Evolutionary conservation across 805 yeast genomes (phyloP).

Genomic region (Saccharomyces jurei): DNA sequence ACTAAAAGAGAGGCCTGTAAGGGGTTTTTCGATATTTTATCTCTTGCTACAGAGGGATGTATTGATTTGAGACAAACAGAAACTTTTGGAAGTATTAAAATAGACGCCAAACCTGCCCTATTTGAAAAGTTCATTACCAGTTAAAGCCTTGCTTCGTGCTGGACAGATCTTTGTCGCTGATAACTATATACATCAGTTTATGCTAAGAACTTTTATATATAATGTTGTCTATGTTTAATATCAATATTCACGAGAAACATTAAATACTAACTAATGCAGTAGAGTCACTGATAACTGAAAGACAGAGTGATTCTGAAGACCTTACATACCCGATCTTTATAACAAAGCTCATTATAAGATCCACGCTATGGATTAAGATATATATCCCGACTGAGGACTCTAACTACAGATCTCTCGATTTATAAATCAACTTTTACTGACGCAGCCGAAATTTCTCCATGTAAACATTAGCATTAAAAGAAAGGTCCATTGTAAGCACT

Average conservation of each 20-base stretch:
- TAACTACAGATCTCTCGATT: not conserved
- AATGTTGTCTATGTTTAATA: not conserved
- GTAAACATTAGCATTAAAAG: not conserved
- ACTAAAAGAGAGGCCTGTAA: constrained; percentile 23
- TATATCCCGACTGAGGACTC: not conserved
- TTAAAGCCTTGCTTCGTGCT: not conserved
- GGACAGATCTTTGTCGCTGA: not conserved
- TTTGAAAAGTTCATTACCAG: constrained; percentile 25
- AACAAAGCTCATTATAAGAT: not conserved
- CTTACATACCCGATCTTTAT: not conserved
- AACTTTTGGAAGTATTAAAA: constrained; percentile 52
- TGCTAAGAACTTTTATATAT: not conserved
- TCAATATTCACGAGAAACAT: not conserved
- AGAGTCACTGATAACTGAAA: not conserved
- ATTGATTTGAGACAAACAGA: constrained; percentile 51
- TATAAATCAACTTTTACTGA: not conserved
- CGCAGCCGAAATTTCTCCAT: not conserved
- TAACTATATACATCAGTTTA: not conserved
- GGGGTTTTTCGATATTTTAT: constrained; percentile 73
- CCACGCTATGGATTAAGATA: not conserved
- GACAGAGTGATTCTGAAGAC: not conserved
- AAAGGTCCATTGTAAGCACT: not conserved
- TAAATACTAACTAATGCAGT: not conserved
- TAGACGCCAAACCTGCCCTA: constrained; percentile 39
- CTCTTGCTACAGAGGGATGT: constrained; percentile 71